Evolutionary conservation across 441 rosid genomes (phyloP).

Genomic region (Kokia cookei): DNA sequence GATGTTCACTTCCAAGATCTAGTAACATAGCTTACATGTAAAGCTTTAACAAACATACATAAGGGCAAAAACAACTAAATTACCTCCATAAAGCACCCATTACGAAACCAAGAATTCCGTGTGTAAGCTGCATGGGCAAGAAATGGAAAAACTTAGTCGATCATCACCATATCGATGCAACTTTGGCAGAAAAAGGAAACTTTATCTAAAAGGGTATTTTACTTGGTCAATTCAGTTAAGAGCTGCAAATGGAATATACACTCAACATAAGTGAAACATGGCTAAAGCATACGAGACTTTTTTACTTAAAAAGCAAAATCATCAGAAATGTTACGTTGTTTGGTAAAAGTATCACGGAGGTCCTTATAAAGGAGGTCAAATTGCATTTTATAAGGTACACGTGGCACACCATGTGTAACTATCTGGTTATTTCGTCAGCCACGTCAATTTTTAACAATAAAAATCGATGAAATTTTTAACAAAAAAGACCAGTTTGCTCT

Average conservation of each 20-base stretch:
- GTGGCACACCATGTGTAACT: too few relatives aligned
- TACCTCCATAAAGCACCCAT: constrained; percentile 94
- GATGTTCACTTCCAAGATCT: background rate
- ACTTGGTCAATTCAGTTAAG: background rate
- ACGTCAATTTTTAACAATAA: too few relatives aligned
- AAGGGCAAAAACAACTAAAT: background rate
- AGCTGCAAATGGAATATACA: background rate
- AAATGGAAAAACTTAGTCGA: background rate
- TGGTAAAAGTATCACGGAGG: too few relatives aligned
- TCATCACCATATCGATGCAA: background rate
- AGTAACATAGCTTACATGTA: background rate
- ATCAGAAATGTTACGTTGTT: background rate
- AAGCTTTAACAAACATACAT: background rate
- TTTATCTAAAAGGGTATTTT: background rate
- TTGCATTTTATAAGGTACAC: too few relatives aligned
- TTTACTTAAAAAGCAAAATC: background rate
- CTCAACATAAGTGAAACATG: background rate
- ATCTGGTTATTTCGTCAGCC: too few relatives aligned
- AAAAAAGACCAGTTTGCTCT: too few relatives aligned
- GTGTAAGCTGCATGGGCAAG: constrained; percentile 55
- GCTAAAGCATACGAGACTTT: background rate
- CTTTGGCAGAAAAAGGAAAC: background rate
- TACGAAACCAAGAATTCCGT: constrained; percentile 76
- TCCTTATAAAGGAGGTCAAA: too few relatives aligned
- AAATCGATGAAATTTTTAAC: too few relatives aligned